Evolutionary conservation across 148 eudicot genomes (phyloP), one percentile per base, ranked within the genome.

Genomic region (Nepenthes mirabilis): DNA sequence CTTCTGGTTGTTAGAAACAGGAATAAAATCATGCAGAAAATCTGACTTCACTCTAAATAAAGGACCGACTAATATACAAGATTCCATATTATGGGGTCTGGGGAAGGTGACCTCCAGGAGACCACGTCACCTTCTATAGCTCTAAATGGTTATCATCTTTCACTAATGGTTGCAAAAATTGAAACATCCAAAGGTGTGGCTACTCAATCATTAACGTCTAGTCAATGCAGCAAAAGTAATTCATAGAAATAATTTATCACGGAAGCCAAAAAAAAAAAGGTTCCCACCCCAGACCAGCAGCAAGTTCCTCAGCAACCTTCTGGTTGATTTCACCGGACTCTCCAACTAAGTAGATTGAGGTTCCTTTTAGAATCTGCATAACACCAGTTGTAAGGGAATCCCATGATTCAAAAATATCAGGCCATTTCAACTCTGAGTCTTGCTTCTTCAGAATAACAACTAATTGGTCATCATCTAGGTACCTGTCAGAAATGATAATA

Each of bases 331-430:
- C 91, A 53, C 85, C 68, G 47, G 95, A 88, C 61, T 86, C 95
- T 34, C 98, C 96, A 61, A 91, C 96, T 47, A 91, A 72, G 67
- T 74, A 86, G 33, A 91, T 68, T 7, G 98, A 79, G 43, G 88
- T 80, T 62, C 90, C 98, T 83, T 86, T 77, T 65, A 91, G 62
- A 59, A 91, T 85, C 75, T 91, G 90, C 33, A 43, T 11, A 49
- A 88, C 78, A 57, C 98, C 98, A 11, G 64, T 73, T 5, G 77
- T 78, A 33, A 91, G 86, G 54, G 98, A 88, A 65, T 88, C 96
- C 96, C 96, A 91, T 23, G 98, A 78, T 72, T 88, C 96, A 63
- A 83, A 65, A 6, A 91, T 82, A 49, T 85, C 96, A 53, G 96
- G 98, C 96, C 98, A 91, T 72, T 79, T 80, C 79, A 91, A 63